phyloP scores from a whole-genome alignment of 805 yeast species.

The Candida wancherniae region DNA sequence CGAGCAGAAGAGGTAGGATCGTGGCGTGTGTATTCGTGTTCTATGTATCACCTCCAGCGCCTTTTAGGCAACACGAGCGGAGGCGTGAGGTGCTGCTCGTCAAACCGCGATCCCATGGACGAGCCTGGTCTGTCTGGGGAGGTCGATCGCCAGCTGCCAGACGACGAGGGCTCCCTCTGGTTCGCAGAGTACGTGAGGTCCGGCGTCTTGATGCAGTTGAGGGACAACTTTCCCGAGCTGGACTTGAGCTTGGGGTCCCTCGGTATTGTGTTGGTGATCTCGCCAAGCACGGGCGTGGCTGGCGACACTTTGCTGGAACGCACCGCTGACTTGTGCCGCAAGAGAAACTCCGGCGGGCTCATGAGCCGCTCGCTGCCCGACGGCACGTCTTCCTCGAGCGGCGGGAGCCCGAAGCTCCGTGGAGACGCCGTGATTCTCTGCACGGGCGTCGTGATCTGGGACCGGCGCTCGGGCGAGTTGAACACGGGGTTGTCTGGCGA shows the following conservation, averaged over 20 bases:
- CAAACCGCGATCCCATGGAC: constrained; percentile 31
- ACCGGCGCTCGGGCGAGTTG: constrained; percentile 19
- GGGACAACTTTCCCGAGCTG: constrained; percentile 10
- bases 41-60: constrained; percentile 10
- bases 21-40: neutral
- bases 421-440: constrained; percentile 5
- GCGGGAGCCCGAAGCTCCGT: constrained; percentile 3
- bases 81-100: constrained; percentile 27
- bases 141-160: constrained; percentile 17
- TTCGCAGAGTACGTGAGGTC: constrained; percentile 13
- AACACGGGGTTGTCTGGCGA: constrained; percentile 29
- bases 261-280: constrained; percentile 4
- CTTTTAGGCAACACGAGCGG: constrained; percentile 10
- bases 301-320: too few relatives aligned
- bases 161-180: neutral
- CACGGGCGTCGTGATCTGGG: constrained; percentile 3
- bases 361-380: neutral
- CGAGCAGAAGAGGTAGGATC: neutral
- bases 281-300: constrained; percentile 4
- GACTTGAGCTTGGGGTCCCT: constrained; percentile 3
- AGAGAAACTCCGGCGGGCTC: constrained; percentile 10
- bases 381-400: constrained; percentile 4
- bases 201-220: constrained; percentile 16
- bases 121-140: constrained; percentile 35
- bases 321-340: constrained; percentile 6